Conservation (phyloP, 164 flowering plant genomes). For the Magnolia sinica region DNA sequence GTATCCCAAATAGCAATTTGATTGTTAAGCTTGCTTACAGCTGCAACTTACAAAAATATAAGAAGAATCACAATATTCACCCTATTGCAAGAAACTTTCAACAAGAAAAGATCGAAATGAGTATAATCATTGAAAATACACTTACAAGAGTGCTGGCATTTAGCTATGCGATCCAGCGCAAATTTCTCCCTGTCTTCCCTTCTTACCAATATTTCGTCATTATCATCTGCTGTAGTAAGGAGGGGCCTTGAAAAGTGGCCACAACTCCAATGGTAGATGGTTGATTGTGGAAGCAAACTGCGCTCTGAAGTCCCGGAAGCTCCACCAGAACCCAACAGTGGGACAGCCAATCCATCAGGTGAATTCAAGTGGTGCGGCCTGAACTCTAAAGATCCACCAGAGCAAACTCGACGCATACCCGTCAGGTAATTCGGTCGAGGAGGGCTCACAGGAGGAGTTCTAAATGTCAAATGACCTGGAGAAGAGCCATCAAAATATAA, state of each 20-base stretch:
- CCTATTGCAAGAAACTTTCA: background rate
- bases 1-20: slow-evolving; percentile 89
- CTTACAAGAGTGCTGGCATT: slow-evolving; percentile 85
- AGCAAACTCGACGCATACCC: slow-evolving; percentile 88
- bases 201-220: slow-evolving; percentile 62
- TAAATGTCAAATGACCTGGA: slow-evolving; percentile 78
- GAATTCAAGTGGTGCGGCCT: slow-evolving; percentile 72
- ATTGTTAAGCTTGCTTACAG: slow-evolving; percentile 64
- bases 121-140: background rate
- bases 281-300: slow-evolving; percentile 89
- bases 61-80: slow-evolving; percentile 1
- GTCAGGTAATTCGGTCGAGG: slow-evolving; percentile 69
- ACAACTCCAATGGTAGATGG: slow-evolving; percentile 96
- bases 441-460: slow-evolving; percentile 99
- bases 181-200: slow-evolving; percentile 76
- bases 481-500: slow-evolving; percentile 7
- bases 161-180: slow-evolving; percentile 77
- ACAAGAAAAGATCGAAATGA: background rate
- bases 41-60: slow-evolving; percentile 32
- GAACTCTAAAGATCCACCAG: slow-evolving; percentile 56
- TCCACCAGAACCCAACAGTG: slow-evolving; percentile 67
- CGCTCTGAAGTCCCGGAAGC: slow-evolving; percentile 62
- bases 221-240: slow-evolving; percentile 70
- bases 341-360: slow-evolving; percentile 94
- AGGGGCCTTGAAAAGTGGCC: slow-evolving; percentile 94